Evolutionary conservation across 2,329 filamentous ascomycete species (phyloP).

Genomic region (Myriosclerotinia curreyana): DNA sequence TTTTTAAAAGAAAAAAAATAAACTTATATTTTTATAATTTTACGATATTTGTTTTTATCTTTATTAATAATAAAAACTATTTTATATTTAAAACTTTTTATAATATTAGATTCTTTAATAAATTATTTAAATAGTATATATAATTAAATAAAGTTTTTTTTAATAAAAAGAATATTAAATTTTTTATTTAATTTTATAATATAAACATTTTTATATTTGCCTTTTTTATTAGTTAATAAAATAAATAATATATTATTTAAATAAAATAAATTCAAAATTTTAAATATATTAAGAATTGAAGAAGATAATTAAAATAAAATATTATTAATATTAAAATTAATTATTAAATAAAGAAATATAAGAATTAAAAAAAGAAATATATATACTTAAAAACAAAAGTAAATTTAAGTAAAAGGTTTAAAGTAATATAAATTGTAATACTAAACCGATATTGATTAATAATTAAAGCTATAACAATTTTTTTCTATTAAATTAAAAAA

Average conservation of each 20-base stretch:
- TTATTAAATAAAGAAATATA: conserved; percentile 19
- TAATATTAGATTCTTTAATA: conserved; percentile 55
- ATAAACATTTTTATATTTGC: conserved; percentile 72
- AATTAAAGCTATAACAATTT: conserved; percentile 3
- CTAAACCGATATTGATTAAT: conserved; percentile 3
- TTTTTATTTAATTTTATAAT: conserved; percentile 66
- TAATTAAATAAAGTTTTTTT: conserved; percentile 76
- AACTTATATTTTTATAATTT: conserved; percentile 60
- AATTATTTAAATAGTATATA: conserved; percentile 85
- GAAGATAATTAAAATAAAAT: conserved; percentile 83
- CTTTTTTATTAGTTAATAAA: conserved; percentile 92
- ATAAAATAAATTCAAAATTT: conserved; percentile 71
- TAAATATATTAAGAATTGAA: conserved; percentile 72
- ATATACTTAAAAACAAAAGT: conserved; percentile 57
- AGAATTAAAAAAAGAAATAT: conserved; percentile 7
- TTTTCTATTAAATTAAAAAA: neutral
- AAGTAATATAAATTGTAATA: neutral
- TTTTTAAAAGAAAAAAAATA: conserved; percentile 33
- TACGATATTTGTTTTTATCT: conserved; percentile 39
- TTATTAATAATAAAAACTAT: conserved; percentile 72
- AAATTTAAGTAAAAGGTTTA: conserved; percentile 40
- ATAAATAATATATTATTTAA: conserved; percentile 82
- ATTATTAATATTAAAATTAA: conserved; percentile 64
- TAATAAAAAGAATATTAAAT: conserved; percentile 61
- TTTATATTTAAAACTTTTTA: conserved; percentile 54